These are phyloP conservation scores for Detonula confervacea DNA, from an alignment of 352 stramenopile species.

Conservation along the genomic window DNA sequence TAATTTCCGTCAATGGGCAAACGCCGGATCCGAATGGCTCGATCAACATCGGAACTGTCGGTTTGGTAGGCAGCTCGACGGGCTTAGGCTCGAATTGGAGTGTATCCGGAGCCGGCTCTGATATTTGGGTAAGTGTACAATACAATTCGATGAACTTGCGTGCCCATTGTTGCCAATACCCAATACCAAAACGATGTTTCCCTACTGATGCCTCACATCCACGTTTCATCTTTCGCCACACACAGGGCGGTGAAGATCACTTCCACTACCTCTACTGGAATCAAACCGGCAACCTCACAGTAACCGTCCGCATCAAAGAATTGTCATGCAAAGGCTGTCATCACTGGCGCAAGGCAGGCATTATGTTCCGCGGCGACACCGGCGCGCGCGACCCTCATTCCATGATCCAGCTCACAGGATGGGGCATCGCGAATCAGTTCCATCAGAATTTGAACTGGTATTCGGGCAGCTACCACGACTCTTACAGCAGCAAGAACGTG, in stretches of 20 bases:
- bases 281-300: constrained; percentile 8
- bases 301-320: constrained; percentile 20
- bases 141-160: too few relatives aligned
- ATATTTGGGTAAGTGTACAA: neutral
- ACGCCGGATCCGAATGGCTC: too few relatives aligned
- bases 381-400: constrained; percentile 8
- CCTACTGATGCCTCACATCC: too few relatives aligned
- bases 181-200: too few relatives aligned
- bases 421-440: neutral
- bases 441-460: neutral
- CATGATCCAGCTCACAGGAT: constrained; percentile 2
- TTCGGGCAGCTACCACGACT: neutral
- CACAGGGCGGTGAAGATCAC: neutral
- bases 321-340: neutral
- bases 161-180: too few relatives aligned
- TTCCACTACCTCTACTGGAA: constrained; percentile 33
- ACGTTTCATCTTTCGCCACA: neutral
- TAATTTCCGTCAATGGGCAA: too few relatives aligned
- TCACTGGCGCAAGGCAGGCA: constrained; percentile 21
- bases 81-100: neutral
- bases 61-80: too few relatives aligned
- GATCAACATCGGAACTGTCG: too few relatives aligned
- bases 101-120: neutral
- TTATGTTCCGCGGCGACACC: constrained; percentile 26
- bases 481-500: neutral